Evolutionary conservation across 108 stramenopile species (phyloP), one percentile per base, ranked within the genome.

Genomic region (Poteriospumella lacustris): DNA sequence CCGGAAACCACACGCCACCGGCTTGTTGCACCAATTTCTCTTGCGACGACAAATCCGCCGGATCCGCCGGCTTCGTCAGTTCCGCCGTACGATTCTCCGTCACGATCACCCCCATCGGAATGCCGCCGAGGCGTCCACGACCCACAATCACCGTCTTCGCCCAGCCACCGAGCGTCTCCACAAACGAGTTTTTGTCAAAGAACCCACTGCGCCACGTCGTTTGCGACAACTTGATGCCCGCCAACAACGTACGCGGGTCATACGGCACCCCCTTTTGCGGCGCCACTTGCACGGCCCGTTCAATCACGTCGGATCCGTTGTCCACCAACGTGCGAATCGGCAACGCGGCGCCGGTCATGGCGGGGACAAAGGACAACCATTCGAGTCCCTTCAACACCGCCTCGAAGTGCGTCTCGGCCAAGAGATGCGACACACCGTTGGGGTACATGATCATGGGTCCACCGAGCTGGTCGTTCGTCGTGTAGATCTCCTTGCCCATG

Each of bases 1-100:
- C 97, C 3, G 98, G 98, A 88, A 96, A 99, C 98, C 98, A 99
- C 26, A 99, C 98, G 59, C 96, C 91, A 44, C 98, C 39, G 12
- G 76, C 81, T 79, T 85, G 83, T 44, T 81, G 82, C 62, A 83
- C 81, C 19, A 81, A 79, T 75, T 73, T 86, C 88, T 97, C 98
- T 31, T 93, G 91, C 24, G 94, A 94, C 75, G 89, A 88, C 2
- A 93, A 81, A 82, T 97, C 95, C 24, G 98, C 98, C 28, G 98
- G 98, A 82, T 99, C 98, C 19, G 98, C 98, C 15, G 98, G 97
- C 78, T 89, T 93, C 41, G 91, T 87, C 39, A 91, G 87, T 82
- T 96, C 96, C 5, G 92, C 89, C 36, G 94, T 95, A 38, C 98
- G 87, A 68, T 92, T 96, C 77, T 99, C 98, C 24, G 96, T 95